These are phyloP conservation scores for Zymoseptoria tritici DNA, from an alignment of 2,329 filamentous ascomycete genomes.

Conservation along the genomic window DNA sequence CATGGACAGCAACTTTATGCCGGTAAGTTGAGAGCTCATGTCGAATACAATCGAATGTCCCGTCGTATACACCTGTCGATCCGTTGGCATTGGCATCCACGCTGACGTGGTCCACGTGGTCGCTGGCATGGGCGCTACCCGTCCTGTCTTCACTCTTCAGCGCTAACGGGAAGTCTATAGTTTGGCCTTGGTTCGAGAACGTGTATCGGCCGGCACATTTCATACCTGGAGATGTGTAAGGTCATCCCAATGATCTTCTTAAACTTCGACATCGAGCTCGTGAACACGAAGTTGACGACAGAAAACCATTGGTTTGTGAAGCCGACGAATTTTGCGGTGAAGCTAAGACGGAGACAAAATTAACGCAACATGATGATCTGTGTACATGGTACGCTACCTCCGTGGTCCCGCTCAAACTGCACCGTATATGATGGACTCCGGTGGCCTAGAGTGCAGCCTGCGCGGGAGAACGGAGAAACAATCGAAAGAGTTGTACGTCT, in stretches of 20 bases:
- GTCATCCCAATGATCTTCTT: slow-evolving; percentile 25
- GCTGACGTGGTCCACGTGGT: neutral
- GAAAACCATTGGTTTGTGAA: slow-evolving; percentile 15
- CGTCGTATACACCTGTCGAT: too few relatives aligned
- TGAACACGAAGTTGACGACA: slow-evolving; percentile 5
- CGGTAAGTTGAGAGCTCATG: neutral
- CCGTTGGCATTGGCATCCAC: too few relatives aligned
- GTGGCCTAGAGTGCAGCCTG: too few relatives aligned
- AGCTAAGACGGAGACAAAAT: neutral
- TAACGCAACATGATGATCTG: neutral
- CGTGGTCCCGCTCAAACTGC: too few relatives aligned
- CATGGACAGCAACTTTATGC: slow-evolving; percentile 21
- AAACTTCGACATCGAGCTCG: slow-evolving; percentile 18
- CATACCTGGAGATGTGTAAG: slow-evolving; percentile 26
- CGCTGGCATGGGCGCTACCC: neutral
- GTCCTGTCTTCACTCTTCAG: neutral
- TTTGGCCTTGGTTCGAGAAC: slow-evolving; percentile 32
- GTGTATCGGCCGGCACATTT: slow-evolving; percentile 30
- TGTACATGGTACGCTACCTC: neutral
- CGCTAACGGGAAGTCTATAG: neutral
- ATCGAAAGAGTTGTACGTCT: too few relatives aligned
- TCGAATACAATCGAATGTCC: too few relatives aligned
- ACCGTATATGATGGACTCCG: too few relatives aligned
- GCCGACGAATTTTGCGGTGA: slow-evolving; percentile 12
- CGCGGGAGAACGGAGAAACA: too few relatives aligned